phyloP scores from a whole-genome alignment of 768 basidiomycete species.

The Suillus subalutaceus region DNA sequence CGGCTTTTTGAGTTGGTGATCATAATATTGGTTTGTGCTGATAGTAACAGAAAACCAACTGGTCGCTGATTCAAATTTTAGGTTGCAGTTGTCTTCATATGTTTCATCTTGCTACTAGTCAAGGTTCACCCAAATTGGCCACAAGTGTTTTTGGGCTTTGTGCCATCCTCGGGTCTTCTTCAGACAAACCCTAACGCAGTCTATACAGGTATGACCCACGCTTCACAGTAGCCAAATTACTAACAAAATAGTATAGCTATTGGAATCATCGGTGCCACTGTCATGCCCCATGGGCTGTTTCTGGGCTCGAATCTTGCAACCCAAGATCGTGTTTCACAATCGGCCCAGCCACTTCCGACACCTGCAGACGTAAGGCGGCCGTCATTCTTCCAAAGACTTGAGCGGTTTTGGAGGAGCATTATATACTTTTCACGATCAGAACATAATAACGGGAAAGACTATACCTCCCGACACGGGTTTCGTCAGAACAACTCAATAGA shows the following conservation, averaged over 20 bases:
- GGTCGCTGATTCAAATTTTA: slow-evolving; percentile 10
- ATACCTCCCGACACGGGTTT: slow-evolving; percentile 17
- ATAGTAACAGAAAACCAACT: slow-evolving; percentile 3
- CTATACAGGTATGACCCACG: slow-evolving; percentile 32
- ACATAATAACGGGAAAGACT: slow-evolving; percentile 12
- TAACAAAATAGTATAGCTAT: slow-evolving; percentile 33
- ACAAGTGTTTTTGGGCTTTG: slow-evolving; percentile 44
- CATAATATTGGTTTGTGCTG: slow-evolving; percentile 31
- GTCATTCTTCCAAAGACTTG: slow-evolving; percentile 4
- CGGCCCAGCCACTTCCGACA: slow-evolving; percentile 14
- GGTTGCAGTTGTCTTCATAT: slow-evolving; percentile 28
- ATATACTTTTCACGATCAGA: slow-evolving; percentile 15
- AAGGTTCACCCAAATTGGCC: slow-evolving; percentile 44
- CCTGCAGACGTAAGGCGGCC: slow-evolving; percentile 9
- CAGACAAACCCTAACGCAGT: slow-evolving; percentile 41
- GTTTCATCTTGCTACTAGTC: slow-evolving; percentile 46
- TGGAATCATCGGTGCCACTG: slow-evolving; percentile 52
- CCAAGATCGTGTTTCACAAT: slow-evolving; percentile 43
- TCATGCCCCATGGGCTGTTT: slow-evolving; percentile 64
- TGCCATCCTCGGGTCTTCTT: slow-evolving; percentile 36
- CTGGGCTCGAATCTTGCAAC: slow-evolving; percentile 54
- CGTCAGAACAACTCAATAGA: slow-evolving; percentile 35
- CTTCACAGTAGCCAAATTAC: background rate
- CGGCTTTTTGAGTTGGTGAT: slow-evolving; percentile 43
- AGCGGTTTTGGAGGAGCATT: slow-evolving; percentile 8